Conservation (phyloP, 2,329 filamentous ascomycete genomes). For the Endoconidiophora laricicola region DNA sequence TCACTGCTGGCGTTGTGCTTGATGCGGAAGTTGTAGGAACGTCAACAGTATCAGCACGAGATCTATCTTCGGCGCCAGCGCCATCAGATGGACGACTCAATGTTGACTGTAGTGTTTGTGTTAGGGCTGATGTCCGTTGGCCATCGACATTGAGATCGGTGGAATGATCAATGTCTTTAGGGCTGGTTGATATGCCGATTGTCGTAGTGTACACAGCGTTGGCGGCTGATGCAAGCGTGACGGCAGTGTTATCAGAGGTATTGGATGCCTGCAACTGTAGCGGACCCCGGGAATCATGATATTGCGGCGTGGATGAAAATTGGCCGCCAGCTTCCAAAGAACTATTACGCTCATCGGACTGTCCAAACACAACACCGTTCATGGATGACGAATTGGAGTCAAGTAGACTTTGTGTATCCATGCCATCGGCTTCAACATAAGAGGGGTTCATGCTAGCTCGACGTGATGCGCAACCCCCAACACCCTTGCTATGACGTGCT, state of each 20-base stretch:
- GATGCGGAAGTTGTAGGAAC: slow-evolving; percentile 20
- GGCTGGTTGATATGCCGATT: slow-evolving; percentile 66
- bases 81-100: slow-evolving; percentile 20
- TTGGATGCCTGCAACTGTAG: slow-evolving; percentile 9
- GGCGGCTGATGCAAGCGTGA: slow-evolving; percentile 23
- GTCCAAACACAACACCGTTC: slow-evolving; percentile 21
- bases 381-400: slow-evolving; percentile 40
- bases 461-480: slow-evolving; percentile 84
- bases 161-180: slow-evolving; percentile 54
- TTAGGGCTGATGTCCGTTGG: not conserved
- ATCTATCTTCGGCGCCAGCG: slow-evolving; percentile 32
- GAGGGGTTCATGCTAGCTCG: slow-evolving; percentile 63
- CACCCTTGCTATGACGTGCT: slow-evolving; percentile 86
- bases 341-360: slow-evolving; percentile 31
- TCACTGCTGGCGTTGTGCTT: slow-evolving; percentile 11
- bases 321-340: slow-evolving; percentile 18
- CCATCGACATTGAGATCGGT: not conserved
- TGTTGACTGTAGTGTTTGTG: slow-evolving; percentile 45
- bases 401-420: slow-evolving; percentile 33
- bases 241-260: slow-evolving; percentile 24
- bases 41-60: slow-evolving; percentile 14
- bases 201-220: slow-evolving; percentile 53
- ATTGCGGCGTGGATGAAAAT: slow-evolving; percentile 4
- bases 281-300: slow-evolving; percentile 7
- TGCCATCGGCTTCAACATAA: slow-evolving; percentile 64